These are phyloP conservation scores for Tripterygium wilfordii DNA, from an alignment of 177 flowering plant genomes.

Conservation along the genomic window DNA sequence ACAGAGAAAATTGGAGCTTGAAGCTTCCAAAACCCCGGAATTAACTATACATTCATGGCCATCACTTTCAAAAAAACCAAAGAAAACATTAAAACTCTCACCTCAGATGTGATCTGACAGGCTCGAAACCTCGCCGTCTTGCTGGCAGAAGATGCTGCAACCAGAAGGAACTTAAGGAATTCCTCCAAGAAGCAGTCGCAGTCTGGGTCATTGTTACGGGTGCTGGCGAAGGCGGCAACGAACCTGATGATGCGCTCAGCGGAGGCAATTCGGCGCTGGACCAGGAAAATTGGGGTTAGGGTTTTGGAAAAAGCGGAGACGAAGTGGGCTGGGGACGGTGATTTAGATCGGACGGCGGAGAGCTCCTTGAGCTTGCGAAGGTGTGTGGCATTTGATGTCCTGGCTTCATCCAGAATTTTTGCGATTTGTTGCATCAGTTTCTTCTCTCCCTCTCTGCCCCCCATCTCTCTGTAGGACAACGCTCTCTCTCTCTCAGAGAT, in stretches of 20 bases:
- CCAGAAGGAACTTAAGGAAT: conserved; percentile 55
- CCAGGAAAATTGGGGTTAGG: conserved; percentile 60
- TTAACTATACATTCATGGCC: too few species aligned
- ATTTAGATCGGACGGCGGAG: conserved; percentile 36
- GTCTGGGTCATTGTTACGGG: conserved; percentile 14
- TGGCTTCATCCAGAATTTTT: conserved; percentile 55
- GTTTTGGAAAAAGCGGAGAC: conserved; percentile 53
- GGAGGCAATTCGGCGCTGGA: conserved; percentile 48
- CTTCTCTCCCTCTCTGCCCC: conserved; percentile 12
- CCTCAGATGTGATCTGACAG: conserved; percentile 95
- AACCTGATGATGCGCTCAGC: conserved; percentile 70
- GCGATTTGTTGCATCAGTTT: conserved; percentile 38
- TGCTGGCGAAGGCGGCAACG: conserved; percentile 47
- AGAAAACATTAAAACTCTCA: too few species aligned
- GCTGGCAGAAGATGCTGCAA: conserved; percentile 42
- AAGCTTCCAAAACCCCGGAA: too few species aligned
- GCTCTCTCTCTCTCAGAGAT: conserved; percentile 3
- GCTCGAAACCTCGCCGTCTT: conserved; percentile 70
- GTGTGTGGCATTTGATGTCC: conserved; percentile 63
- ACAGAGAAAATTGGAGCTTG: too few species aligned
- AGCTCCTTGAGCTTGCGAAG: conserved; percentile 82
- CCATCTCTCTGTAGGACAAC: conserved; percentile 8
- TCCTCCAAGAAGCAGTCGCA: conserved; percentile 54
- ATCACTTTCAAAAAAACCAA: too few species aligned
- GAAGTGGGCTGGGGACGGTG: conserved; percentile 35